Conservation (phyloP, 805 yeast species). For the Candida caryicola region DNA sequence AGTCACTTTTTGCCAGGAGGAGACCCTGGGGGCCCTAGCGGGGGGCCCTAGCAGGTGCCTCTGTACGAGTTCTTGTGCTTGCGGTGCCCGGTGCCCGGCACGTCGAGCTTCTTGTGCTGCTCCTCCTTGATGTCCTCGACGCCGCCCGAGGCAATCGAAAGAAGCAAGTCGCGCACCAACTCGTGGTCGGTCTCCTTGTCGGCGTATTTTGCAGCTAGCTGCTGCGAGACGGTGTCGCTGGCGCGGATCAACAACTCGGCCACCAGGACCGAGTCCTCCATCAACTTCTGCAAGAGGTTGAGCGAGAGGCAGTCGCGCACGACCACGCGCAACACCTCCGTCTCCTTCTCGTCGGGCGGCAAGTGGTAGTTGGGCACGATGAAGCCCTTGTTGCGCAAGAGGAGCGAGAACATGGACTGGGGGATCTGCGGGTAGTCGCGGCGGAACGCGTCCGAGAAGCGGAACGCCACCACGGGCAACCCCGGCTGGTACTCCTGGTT, state of each 20-base stretch:
- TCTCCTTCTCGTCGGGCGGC: constrained; percentile 55
- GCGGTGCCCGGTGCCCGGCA: constrained; percentile 18
- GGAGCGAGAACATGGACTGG: constrained; percentile 67
- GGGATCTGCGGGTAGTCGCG: constrained; percentile 74
- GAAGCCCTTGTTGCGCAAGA: constrained; percentile 52
- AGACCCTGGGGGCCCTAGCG: too few species aligned
- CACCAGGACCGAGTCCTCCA: constrained; percentile 56
- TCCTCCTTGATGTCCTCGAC: constrained; percentile 34
- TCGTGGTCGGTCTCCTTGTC: constrained; percentile 25
- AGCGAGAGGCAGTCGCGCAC: constrained; percentile 68
- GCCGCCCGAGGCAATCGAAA: constrained; percentile 57
- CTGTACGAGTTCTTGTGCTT: constrained; percentile 32
- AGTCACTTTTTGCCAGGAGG: too few species aligned
- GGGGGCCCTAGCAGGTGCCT: constrained; percentile 30
- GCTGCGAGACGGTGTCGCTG: constrained; percentile 37
- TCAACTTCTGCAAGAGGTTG: constrained; percentile 32
- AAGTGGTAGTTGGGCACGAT: constrained; percentile 79
- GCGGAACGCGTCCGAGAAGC: constrained; percentile 57
- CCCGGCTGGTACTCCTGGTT: constrained; percentile 65
- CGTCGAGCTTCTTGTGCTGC: constrained; percentile 20
- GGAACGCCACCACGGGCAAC: constrained; percentile 87
- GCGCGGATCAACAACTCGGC: constrained; percentile 53
- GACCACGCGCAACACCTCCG: constrained; percentile 81
- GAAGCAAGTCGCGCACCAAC: constrained; percentile 47
- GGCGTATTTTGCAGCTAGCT: constrained; percentile 15